Conservation (phyloP, 2,329 filamentous ascomycete genomes). For the Fonsecaea monophora region DNA sequence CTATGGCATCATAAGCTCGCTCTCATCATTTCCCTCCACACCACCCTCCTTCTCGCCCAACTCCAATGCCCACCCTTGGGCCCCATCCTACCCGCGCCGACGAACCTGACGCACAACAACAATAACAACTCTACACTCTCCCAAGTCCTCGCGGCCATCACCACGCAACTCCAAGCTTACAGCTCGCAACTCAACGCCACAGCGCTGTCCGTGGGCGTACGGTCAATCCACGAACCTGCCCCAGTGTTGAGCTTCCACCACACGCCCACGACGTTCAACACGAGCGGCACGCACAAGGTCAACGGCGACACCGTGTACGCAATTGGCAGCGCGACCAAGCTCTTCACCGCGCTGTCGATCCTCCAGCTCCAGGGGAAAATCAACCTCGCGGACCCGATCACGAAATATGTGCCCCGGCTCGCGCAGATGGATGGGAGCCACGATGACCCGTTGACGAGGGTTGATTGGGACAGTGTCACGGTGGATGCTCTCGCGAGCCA, state of each 20-base stretch:
- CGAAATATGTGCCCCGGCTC: conserved; percentile 14
- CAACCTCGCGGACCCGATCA: conserved; percentile 9
- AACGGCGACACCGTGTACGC: conserved; percentile 53
- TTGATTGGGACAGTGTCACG: conserved; percentile 7
- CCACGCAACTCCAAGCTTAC: neutral
- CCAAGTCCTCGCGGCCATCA: neutral
- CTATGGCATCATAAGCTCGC: neutral
- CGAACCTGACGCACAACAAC: neutral
- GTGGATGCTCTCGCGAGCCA: conserved; percentile 10
- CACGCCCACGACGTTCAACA: conserved; percentile 8
- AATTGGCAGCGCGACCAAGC: conserved; percentile 51
- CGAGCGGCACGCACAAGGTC: conserved; percentile 47
- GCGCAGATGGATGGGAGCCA: neutral
- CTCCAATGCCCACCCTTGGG: neutral
- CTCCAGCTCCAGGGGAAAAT: conserved; percentile 16
- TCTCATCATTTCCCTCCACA: neutral
- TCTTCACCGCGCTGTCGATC: conserved; percentile 50
- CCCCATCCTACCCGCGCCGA: neutral
- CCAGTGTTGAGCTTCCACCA: conserved; percentile 11
- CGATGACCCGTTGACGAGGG: neutral
- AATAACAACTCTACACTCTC: neutral
- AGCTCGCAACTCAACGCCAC: neutral
- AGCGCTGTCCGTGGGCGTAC: conserved; percentile 9
- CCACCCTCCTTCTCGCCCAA: neutral
- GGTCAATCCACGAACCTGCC: neutral